Base-by-base conservation (phyloP, 2,329 filamentous ascomycete genomes). In the Botrytis galanthina region DNA sequence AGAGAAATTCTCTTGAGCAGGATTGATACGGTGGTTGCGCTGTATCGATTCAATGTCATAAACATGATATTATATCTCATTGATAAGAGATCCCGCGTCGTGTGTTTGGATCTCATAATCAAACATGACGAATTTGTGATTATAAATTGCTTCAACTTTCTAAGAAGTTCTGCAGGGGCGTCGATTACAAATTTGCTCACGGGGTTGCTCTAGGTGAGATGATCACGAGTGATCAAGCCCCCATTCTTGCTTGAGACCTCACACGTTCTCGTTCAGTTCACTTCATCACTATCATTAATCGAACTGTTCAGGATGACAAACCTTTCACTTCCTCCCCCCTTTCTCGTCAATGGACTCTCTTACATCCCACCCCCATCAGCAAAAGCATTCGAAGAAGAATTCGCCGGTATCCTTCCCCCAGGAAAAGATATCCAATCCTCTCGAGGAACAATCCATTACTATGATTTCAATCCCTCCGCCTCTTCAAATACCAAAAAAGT, bases 401-500 rank as follows among this genome's bases (percentile, higher is more conserved):
- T 48, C 3, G 2, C 22, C 26, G 54, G 68, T 29, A 70, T 46
- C 22, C 57, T 62, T 14, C 68, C 54, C 8, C 54, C 42, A 37
- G 68, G 66, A 57, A 42, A 68, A 63, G 22, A 37, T 16, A 60
- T 76, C 14, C 57, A 37, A 2, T 71, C 75, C 4, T 76, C 61
- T 42, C 68, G 68, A 48, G 75, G 76, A 18, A 71, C 35, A 59
- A 76, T 74, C 35, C 69, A 73, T 3, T 75, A 74, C 39, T 78
- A 76, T 69, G n/a, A 62, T 48, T 66, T 76, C 66, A 18, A 63
- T 57, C 51, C 51, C 51, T 57, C 51, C n/a, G 8, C 60, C 59
- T 70, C 29, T 32, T 71, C 0, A 6, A 18, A 74, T 0, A 74
- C 78, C 0, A 70, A 77, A 44, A 81, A 80, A 8, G 81, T 87